These are phyloP conservation scores for Handroanthus guayacan DNA, from an alignment of 257 asterid species.

Conservation along the genomic window DNA sequence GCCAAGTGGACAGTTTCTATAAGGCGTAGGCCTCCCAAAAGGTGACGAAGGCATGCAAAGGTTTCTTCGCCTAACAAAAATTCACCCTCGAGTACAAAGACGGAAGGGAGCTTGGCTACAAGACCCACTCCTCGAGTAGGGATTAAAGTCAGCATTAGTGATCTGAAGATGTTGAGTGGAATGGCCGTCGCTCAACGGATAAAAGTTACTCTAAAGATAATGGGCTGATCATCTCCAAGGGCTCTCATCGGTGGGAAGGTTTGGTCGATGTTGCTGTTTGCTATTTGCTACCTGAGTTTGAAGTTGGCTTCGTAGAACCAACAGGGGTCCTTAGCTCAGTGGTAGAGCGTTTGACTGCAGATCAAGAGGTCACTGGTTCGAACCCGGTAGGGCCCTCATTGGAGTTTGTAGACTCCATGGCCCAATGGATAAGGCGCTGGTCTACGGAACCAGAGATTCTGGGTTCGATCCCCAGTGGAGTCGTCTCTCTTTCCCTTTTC, in stretches of 20 bases:
- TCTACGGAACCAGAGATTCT: conserved; percentile 99
- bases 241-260: conserved; percentile 10
- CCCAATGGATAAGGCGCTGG: conserved; percentile 99
- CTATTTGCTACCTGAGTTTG: not conserved
- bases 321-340: conserved; percentile 64
- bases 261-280: not conserved
- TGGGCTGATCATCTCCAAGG: not conserved
- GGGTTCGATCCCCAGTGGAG: conserved; percentile 98
- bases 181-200: too few species aligned
- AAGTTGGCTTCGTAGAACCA: not conserved
- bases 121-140: too few species aligned
- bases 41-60: too few species aligned
- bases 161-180: too few species aligned
- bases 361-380: conserved; percentile 45
- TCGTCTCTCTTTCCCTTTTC: conserved; percentile 34
- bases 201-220: too few species aligned
- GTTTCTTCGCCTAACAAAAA: too few species aligned
- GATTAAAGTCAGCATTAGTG: too few species aligned
- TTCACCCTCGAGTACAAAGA: too few species aligned
- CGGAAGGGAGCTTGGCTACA: too few species aligned
- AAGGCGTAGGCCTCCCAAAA: too few species aligned
- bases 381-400: not conserved
- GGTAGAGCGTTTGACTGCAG: conserved; percentile 63
- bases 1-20: too few species aligned
- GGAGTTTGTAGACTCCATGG: conserved; percentile 49